Conservation (phyloP, 352 stramenopile species). For the Hyaloperonospora brassicae region DNA sequence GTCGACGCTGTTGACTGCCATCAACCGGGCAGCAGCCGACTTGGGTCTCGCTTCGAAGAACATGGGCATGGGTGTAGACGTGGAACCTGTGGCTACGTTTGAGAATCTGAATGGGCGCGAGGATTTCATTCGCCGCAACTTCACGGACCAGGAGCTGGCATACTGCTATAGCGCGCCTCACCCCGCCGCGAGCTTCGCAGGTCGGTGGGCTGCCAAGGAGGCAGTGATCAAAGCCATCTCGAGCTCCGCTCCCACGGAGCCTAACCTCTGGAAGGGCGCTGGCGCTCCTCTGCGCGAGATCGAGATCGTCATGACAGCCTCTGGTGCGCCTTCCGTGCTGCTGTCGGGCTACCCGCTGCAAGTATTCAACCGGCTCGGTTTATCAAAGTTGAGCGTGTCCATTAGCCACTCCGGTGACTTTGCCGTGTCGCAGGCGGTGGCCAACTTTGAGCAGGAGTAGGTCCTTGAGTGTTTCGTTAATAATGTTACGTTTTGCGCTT, state of each 20-base stretch:
- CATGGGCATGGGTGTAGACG: conserved; percentile 72
- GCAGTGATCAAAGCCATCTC: conserved; percentile 89
- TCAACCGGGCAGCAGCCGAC: conserved; percentile 42
- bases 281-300: conserved; percentile 75
- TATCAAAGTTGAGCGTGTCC: conserved; percentile 73
- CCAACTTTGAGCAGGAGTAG: conserved; percentile 43
- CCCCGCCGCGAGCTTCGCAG: conserved; percentile 79
- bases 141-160: conserved; percentile 78
- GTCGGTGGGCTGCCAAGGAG: conserved; percentile 85
- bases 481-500: no score
- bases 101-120: conserved; percentile 68
- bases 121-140: conserved; percentile 83
- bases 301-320: conserved; percentile 76
- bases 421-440: conserved; percentile 77
- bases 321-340: conserved; percentile 64
- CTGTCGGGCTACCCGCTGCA: conserved; percentile 69
- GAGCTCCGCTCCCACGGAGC: conserved; percentile 49
- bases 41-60: conserved; percentile 43
- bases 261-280: conserved; percentile 67
- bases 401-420: conserved; percentile 88
- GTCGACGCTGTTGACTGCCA: conserved; percentile 43
- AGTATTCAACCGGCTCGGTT: conserved; percentile 67
- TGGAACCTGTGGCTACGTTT: conserved; percentile 80
- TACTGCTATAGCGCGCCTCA: conserved; percentile 79
- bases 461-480: conserved; percentile 33